A percentile compares a stretch with the other conserved stretches of the same genome.
Evolutionary conservation across 1,284 basidiomycete genomes (phyloP).

Genomic region (Clitocybe nebularis): DNA sequence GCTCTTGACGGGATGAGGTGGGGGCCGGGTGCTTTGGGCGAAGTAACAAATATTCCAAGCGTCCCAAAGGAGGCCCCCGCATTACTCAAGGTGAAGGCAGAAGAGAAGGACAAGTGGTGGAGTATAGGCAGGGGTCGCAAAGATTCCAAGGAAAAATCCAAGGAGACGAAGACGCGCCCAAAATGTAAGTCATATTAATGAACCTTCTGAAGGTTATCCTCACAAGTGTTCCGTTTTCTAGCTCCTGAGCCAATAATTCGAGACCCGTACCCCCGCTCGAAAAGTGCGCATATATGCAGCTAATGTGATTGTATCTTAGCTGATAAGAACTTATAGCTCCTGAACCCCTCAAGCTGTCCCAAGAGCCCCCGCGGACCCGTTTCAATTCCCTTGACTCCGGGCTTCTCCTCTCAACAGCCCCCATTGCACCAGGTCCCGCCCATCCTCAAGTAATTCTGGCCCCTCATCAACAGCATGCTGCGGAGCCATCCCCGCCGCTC

Average conservation of each 20-base stretch:
- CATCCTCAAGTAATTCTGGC: constrained; percentile 1
- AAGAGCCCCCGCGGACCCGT: constrained; percentile 38
- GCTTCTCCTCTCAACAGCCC: constrained; percentile 40
- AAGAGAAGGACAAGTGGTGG: constrained; percentile 75
- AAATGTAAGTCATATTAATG: constrained; percentile 37
- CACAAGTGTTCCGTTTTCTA: constrained; percentile 10
- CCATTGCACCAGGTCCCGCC: constrained; percentile 17
- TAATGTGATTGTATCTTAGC: not conserved
- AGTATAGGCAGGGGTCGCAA: constrained; percentile 67
- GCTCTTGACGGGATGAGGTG: constrained; percentile 61
- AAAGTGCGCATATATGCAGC: constrained; percentile 27
- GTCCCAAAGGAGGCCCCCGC: constrained; percentile 18
- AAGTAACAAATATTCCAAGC: constrained; percentile 56
- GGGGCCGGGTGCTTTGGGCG: constrained; percentile 47
- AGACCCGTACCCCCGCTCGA: constrained; percentile 28
- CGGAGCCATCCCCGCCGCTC: constrained; percentile 17
- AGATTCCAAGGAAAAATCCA: constrained; percentile 60
- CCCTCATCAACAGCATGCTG: constrained; percentile 3
- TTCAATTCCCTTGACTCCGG: constrained; percentile 67
- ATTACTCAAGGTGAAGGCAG: constrained; percentile 47
- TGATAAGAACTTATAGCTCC: constrained; percentile 33
- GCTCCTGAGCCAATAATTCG: constrained; percentile 21
- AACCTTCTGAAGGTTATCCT: constrained; percentile 5
- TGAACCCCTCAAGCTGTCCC: constrained; percentile 35
- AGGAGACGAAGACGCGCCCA: constrained; percentile 36